phyloP scores from a whole-genome alignment of 345 rosid species.

The Mercurialis annua region DNA sequence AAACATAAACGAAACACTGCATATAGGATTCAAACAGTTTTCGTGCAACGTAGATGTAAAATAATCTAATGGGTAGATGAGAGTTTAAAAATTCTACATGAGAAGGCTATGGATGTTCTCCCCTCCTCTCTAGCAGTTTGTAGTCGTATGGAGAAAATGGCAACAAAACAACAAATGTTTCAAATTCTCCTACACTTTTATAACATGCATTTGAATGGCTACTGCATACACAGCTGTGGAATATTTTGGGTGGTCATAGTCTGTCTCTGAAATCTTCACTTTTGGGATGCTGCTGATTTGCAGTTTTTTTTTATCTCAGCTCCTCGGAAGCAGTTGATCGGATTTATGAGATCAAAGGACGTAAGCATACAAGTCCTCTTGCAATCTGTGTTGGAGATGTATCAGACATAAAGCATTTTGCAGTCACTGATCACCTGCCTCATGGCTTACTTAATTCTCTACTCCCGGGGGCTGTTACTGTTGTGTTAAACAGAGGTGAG shows the following conservation, averaged over 20 bases:
- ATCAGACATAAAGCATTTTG: slow-evolving; percentile 63
- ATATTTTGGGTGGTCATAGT: slow-evolving; percentile 2
- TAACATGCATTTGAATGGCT: background rate
- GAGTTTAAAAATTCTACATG: no score
- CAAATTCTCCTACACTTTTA: background rate
- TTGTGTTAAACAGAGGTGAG: slow-evolving; percentile 70
- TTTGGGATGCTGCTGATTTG: slow-evolving; percentile 8
- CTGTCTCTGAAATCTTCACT: background rate
- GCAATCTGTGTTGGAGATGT: slow-evolving; percentile 88
- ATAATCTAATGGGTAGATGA: no score
- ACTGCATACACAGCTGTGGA: background rate
- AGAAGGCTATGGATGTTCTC: no score
- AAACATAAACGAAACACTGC: no score
- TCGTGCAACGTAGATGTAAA: no score
- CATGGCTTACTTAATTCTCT: slow-evolving; percentile 67
- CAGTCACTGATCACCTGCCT: slow-evolving; percentile 69
- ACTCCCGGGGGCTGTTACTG: slow-evolving; percentile 89
- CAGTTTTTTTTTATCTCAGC: slow-evolving; percentile 32
- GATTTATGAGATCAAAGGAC: slow-evolving; percentile 91
- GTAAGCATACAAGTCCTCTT: slow-evolving; percentile 76
- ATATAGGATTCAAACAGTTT: no score
- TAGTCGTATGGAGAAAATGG: background rate
- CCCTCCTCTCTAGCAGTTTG: no score
- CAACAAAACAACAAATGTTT: background rate
- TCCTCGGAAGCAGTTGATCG: slow-evolving; percentile 68